Evolutionary conservation across 176 grass and related monocot species (phyloP).

Genomic region (Ensete glaucum): DNA sequence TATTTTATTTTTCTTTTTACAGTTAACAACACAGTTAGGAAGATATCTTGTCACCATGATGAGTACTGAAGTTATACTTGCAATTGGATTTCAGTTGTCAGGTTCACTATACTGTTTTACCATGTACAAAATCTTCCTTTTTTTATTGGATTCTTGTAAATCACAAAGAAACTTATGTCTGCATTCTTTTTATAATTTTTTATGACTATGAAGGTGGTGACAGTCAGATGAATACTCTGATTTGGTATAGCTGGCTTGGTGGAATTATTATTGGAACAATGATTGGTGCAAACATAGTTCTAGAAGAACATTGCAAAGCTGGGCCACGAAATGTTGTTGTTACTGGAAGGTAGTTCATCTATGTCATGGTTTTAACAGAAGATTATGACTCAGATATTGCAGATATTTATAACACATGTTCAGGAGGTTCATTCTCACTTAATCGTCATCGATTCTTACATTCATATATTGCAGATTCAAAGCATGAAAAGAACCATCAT

Average conservation of each 20-base stretch:
- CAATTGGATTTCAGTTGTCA: constrained; percentile 95
- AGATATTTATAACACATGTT: no score
- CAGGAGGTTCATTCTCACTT: neutral
- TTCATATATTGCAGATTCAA: neutral
- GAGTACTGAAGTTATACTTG: constrained; percentile 77
- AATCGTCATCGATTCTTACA: neutral
- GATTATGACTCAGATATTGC: neutral
- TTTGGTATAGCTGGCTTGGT: constrained; percentile 99
- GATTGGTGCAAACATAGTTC: constrained; percentile 77
- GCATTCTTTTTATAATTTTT: neutral
- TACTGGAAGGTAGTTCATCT: constrained; percentile 63
- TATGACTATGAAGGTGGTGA: constrained; percentile 62
- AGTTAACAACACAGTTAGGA: constrained; percentile 71
- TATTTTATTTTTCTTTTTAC: constrained; percentile 23
- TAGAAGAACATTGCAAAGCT: constrained; percentile 92
- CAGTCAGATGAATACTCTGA: constrained; percentile 67
- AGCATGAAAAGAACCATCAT: neutral
- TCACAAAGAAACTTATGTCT: neutral
- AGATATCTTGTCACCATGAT: constrained; percentile 89
- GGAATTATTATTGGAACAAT: constrained; percentile 94
- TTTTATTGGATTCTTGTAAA: neutral
- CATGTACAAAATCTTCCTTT: neutral
- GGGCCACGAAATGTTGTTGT: constrained; percentile 95
- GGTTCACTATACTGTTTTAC: constrained; percentile 22
- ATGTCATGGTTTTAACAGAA: neutral